Percentiles rank a stretch among this genome's conserved stretches.
Conservation (phyloP, 306 rosid genomes). For the Trichosanthes cucumerina region DNA sequence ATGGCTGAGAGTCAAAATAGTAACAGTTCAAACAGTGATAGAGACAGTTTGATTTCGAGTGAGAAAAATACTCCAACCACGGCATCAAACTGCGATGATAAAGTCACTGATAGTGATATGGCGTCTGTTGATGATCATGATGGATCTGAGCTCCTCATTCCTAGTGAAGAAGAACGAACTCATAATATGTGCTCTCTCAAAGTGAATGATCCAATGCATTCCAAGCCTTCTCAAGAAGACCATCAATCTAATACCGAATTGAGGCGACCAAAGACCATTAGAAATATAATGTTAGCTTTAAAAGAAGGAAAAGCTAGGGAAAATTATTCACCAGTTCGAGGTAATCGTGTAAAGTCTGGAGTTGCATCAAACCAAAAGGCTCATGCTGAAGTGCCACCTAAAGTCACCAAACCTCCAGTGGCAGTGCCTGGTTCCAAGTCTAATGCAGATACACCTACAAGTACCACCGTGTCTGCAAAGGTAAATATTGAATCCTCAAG, state of each 20-base stretch:
- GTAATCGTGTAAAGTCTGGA: slow-evolving; percentile 40
- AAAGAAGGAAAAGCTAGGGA: slow-evolving; percentile 81
- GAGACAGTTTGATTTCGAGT: slow-evolving; percentile 63
- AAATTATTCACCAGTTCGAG: slow-evolving; percentile 75
- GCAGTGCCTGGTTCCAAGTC: slow-evolving; percentile 42
- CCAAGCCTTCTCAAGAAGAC: slow-evolving; percentile 36
- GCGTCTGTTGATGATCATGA: slow-evolving; percentile 54
- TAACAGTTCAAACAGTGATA: slow-evolving; percentile 76
- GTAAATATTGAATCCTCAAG: slow-evolving; percentile 48
- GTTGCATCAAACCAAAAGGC: slow-evolving; percentile 38
- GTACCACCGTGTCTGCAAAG: slow-evolving; percentile 28
- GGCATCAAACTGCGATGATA: slow-evolving; percentile 29
- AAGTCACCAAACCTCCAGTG: slow-evolving; percentile 53
- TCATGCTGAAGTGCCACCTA: slow-evolving; percentile 44
- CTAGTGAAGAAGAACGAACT: slow-evolving; percentile 36
- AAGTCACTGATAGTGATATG: slow-evolving; percentile 41
- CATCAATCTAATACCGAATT: slow-evolving; percentile 41
- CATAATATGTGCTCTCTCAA: slow-evolving; percentile 27
- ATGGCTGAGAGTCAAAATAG: slow-evolving; percentile 93
- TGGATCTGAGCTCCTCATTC: slow-evolving; percentile 40
- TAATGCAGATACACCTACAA: slow-evolving; percentile 37
- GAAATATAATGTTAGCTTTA: slow-evolving; percentile 71
- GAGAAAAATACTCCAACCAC: slow-evolving; percentile 43
- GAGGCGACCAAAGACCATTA: slow-evolving; percentile 67
- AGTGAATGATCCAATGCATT: slow-evolving; percentile 31